Conservation (phyloP, 2,329 filamentous ascomycete genomes). For the Fusarium agapanthi region DNA sequence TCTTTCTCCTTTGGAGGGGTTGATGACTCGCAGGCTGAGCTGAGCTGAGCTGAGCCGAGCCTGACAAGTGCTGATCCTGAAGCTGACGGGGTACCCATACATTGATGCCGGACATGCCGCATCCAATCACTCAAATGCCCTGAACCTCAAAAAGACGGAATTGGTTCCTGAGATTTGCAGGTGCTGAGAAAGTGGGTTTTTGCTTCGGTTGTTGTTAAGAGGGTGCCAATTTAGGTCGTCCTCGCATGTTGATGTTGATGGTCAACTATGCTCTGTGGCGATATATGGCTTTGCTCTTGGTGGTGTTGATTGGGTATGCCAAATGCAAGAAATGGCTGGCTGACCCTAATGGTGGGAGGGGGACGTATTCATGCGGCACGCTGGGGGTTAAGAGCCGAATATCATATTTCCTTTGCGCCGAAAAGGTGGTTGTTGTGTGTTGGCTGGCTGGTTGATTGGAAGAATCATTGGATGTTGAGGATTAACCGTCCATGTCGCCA, state of each 20-base stretch:
- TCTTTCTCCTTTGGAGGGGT: neutral
- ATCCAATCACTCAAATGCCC: constrained; percentile 31
- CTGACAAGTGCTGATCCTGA: constrained; percentile 36
- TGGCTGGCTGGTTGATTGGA: constrained; percentile 9
- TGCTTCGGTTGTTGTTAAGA: constrained; percentile 12
- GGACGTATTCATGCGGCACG: constrained; percentile 16
- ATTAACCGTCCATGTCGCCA: constrained; percentile 23
- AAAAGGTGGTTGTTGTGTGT: neutral
- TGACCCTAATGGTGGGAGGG: constrained; percentile 6
- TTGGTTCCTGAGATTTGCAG: neutral
- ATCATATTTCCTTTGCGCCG: constrained; percentile 26
- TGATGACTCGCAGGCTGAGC: constrained; percentile 7
- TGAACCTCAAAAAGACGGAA: neutral
- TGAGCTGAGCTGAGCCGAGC: constrained; percentile 7
- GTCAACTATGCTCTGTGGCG: constrained; percentile 3
- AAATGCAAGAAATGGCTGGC: neutral
- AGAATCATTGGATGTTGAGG: constrained; percentile 7
- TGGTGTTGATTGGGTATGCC: neutral
- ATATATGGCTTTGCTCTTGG: constrained; percentile 14
- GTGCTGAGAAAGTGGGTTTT: neutral
- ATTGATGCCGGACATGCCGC: constrained; percentile 34
- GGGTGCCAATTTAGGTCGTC: constrained; percentile 4
- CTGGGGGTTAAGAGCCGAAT: constrained; percentile 6
- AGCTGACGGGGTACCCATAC: constrained; percentile 36
- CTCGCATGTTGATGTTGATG: constrained; percentile 1